Evolutionary conservation across 192 early-diverging fungal genomes (phyloP), one percentile per base, ranked within the genome.

Genomic region (Coemansia sp.): DNA sequence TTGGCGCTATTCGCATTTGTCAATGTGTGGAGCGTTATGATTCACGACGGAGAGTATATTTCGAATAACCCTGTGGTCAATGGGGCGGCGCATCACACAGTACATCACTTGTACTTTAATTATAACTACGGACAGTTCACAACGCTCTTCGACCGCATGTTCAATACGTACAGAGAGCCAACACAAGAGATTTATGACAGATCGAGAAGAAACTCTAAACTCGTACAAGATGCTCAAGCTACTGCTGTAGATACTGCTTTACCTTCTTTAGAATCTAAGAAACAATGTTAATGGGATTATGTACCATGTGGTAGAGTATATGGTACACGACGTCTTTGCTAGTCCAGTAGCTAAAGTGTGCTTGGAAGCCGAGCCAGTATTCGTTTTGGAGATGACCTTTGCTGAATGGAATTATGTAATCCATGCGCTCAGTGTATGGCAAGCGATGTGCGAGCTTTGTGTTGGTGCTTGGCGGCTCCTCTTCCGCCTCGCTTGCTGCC

Each of bases 81-180:
- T 75, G 89, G 91, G 16, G 90, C 94, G 3, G 97, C 97, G 10
- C 97, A 99, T 74, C 97, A 99, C 74, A 90, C 94, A n/a, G 89
- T 99, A 36, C 97, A 99, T 73, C 97, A 99, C 72, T 74, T 96
- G 52, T 96, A 99, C 84, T 99, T 99, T 81, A 97, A 98, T 87
- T 99, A 98, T 89, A 99, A 99, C 86, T 99, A 95, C 74, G 97
- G 97, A 3, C 97, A 99, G 85, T 99, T 97, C 80, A 95, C 94
- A 22, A 99, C 97, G 13, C 69, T 99, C n/a, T 99, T 95, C 92
- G 95, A 94, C 70, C 88, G 89, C 36, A 1, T 90, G 15, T 90
- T 89, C 65, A 85, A 87, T 12, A 88, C 91, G 38, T 89, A 92
- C 67, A 88, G 92, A 57, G 85, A 88, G 63, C 92, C 92, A 0